Conservation (phyloP, 805 yeast species). For the Lipomyces spencermartinsiae region DNA sequence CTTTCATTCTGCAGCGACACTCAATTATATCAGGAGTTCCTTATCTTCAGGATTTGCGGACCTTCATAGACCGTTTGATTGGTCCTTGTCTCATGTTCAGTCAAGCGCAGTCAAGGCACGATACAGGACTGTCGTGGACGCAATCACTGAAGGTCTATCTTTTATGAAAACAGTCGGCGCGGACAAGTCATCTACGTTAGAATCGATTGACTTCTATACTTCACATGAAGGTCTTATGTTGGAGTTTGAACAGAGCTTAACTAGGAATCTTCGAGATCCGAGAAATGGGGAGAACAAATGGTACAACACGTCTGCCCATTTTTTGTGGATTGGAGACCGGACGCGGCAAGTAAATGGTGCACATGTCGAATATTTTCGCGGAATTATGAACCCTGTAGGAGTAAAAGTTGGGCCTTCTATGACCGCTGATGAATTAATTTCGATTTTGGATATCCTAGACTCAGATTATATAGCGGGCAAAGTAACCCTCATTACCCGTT, state of each 20-base stretch:
- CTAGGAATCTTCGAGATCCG: constrained; percentile 45
- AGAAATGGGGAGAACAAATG: constrained; percentile 39
- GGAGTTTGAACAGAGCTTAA: constrained; percentile 52
- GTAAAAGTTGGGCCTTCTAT: constrained; percentile 54
- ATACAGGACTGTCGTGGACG: constrained; percentile 48
- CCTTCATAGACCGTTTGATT: constrained; percentile 49
- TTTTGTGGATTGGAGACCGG: constrained; percentile 54
- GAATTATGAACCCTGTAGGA: constrained; percentile 52
- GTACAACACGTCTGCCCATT: constrained; percentile 53
- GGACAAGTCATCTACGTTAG: constrained; percentile 41
- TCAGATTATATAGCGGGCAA: constrained; percentile 49
- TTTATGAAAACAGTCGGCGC: constrained; percentile 53
- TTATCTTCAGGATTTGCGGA: constrained; percentile 52
- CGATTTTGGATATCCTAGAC: constrained; percentile 49
- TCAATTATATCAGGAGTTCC: constrained; percentile 49
- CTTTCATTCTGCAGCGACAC: constrained; percentile 54
- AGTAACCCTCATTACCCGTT: constrained; percentile 52
- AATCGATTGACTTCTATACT: constrained; percentile 50
- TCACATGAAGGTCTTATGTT: constrained; percentile 52
- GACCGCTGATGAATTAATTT: constrained; percentile 48
- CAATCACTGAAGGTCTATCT: constrained; percentile 48
- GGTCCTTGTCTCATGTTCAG: constrained; percentile 52
- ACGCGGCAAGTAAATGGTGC: constrained; percentile 54
- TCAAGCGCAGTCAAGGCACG: constrained; percentile 48
- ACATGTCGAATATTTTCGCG: constrained; percentile 55